These are phyloP conservation scores for Chalciporus chontae DNA, from an alignment of 768 basidiomycete species.

Conservation along the genomic window DNA sequence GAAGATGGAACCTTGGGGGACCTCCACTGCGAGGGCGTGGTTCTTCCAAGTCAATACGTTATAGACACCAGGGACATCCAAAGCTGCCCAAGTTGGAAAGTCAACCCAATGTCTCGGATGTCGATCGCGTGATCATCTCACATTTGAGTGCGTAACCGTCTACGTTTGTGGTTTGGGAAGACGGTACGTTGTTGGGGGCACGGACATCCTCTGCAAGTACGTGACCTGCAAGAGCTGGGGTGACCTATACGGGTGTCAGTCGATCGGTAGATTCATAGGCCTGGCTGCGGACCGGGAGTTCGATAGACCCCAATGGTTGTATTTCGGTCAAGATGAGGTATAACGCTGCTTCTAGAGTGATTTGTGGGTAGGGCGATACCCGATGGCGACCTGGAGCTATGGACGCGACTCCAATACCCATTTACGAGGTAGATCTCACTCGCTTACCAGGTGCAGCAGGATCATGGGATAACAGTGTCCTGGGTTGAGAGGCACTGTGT, in stretches of 20 bases:
- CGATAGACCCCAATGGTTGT: conserved; percentile 36
- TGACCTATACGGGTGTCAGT: conserved; percentile 44
- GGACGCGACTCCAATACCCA: neutral
- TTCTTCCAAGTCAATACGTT: conserved; percentile 59
- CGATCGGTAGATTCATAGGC: neutral
- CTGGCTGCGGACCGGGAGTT: conserved; percentile 39
- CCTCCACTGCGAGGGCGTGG: conserved; percentile 23
- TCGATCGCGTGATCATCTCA: conserved; percentile 29
- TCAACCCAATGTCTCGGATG: neutral
- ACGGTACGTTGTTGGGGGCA: conserved; percentile 63
- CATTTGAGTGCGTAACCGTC: conserved; percentile 85
- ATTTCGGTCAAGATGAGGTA: conserved; percentile 49
- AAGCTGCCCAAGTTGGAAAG: conserved; percentile 39
- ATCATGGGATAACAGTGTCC: conserved; percentile 63
- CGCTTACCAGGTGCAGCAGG: conserved; percentile 61
- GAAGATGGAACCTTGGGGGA: conserved; percentile 45
- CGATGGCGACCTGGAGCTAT: conserved; percentile 70
- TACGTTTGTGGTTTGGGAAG: conserved; percentile 69
- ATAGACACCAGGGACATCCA: conserved; percentile 62
- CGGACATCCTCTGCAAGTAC: conserved; percentile 74
- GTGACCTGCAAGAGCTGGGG: conserved; percentile 54
- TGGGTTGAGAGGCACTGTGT: conserved; percentile 49
- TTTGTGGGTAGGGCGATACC: conserved; percentile 71
- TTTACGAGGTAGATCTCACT: neutral
- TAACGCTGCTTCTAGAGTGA: conserved; percentile 66